These are phyloP conservation scores for Scopulariopsis brevicaulis DNA, from an alignment of 2,329 filamentous ascomycete species.

Conservation along the genomic window DNA sequence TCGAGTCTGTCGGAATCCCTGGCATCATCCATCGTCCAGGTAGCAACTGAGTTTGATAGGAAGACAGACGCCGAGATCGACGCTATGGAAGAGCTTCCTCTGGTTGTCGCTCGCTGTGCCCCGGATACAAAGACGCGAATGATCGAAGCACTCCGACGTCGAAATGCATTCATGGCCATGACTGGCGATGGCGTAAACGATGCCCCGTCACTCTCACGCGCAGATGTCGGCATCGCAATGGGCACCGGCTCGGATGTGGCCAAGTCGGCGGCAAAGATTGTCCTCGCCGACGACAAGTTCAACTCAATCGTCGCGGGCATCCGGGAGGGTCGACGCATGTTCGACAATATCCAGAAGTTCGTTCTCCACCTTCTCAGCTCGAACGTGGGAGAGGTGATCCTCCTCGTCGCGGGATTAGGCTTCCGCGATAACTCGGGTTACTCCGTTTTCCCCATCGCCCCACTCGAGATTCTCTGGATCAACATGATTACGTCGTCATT, in stretches of 20 bases:
- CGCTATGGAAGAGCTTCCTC: conserved; percentile 58
- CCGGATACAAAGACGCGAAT: conserved; percentile 83
- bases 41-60: conserved; percentile 68
- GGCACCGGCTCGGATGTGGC: conserved; percentile 80
- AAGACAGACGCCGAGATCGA: conserved; percentile 69
- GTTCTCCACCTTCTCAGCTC: conserved; percentile 68
- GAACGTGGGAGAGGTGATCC: conserved; percentile 76
- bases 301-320: conserved; percentile 76
- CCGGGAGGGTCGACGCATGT: conserved; percentile 73
- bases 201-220: conserved; percentile 66
- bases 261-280: conserved; percentile 72
- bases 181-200: conserved; percentile 86
- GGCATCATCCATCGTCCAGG: conserved; percentile 61
- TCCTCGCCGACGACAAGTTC: conserved; percentile 81
- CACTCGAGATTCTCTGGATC: conserved; percentile 85
- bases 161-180: conserved; percentile 71
- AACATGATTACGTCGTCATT: conserved; percentile 87
- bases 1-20: conserved; percentile 47
- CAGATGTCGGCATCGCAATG: conserved; percentile 85
- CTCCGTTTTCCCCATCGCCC: conserved; percentile 77
- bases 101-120: conserved; percentile 75
- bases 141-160: conserved; percentile 77
- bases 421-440: conserved; percentile 63
- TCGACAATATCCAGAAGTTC: conserved; percentile 85
- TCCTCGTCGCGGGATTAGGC: conserved; percentile 67